Percentiles rank a stretch among this genome's conserved stretches.
These are phyloP conservation scores for Pezicula rhizophila DNA, from an alignment of 2,329 filamentous ascomycete genomes.

Conservation along the genomic window DNA sequence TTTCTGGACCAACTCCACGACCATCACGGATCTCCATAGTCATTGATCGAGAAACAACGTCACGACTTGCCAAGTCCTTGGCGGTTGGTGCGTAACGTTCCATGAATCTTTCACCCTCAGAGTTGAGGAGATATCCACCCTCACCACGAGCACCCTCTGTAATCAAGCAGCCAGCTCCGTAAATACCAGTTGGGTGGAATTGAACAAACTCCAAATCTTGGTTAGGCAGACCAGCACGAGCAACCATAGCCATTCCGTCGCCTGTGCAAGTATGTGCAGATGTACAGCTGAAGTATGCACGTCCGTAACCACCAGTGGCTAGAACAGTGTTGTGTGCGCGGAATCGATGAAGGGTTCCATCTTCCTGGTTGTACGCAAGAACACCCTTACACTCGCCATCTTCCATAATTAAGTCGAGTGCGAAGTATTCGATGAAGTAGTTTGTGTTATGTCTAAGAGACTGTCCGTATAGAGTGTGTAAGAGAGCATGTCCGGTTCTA, in stretches of 20 bases:
- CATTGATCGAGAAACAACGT: slow-evolving; percentile 97
- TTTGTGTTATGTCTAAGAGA: slow-evolving; percentile 96
- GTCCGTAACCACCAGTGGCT: slow-evolving; percentile 94
- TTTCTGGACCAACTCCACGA: slow-evolving; percentile 91
- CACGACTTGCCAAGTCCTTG: slow-evolving; percentile 93
- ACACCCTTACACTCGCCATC: slow-evolving; percentile 95
- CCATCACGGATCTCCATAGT: slow-evolving; percentile 97
- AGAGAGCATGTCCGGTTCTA: slow-evolving; percentile 91
- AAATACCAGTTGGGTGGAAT: slow-evolving; percentile 99
- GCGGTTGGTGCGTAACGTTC: slow-evolving; percentile 96
- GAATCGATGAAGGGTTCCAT: slow-evolving; percentile 96
- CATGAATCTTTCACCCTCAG: slow-evolving; percentile 98
- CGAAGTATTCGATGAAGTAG: slow-evolving; percentile 99
- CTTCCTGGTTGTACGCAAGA: slow-evolving; percentile 96
- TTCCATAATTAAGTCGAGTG: slow-evolving; percentile 94
- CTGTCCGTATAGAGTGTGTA: slow-evolving; percentile 98
- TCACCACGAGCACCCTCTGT: slow-evolving; percentile 97
- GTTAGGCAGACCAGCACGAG: slow-evolving; percentile 93
- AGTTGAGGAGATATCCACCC: slow-evolving; percentile 96
- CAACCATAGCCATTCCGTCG: slow-evolving; percentile 99
- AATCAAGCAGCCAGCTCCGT: slow-evolving; percentile 95
- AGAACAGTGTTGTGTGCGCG: slow-evolving; percentile 93
- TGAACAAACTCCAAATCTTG: slow-evolving; percentile 99
- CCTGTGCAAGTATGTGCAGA: slow-evolving; percentile 98
- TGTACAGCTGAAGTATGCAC: slow-evolving; percentile 97